phyloP scores from a whole-genome alignment of 257 asterid genomes.

The Forsythia suspensa region DNA sequence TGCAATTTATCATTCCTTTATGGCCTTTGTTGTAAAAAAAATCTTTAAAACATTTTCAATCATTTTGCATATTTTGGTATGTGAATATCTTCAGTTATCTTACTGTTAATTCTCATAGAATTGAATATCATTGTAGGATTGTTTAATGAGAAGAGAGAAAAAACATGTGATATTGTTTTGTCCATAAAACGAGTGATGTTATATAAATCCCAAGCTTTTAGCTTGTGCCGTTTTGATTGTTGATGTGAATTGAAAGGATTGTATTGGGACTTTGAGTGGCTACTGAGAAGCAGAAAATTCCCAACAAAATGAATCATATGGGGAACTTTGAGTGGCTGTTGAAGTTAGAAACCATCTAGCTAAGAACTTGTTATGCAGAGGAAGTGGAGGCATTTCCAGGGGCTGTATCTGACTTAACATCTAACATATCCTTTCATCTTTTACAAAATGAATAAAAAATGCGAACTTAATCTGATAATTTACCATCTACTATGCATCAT shows the following conservation, averaged over 20 bases:
- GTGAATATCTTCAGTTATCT: conserved; percentile 6
- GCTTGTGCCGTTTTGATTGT: neutral
- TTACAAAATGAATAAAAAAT: neutral
- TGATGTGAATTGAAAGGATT: neutral
- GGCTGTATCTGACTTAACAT: neutral
- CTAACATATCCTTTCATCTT: neutral
- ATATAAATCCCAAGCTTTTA: neutral
- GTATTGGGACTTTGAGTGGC: neutral
- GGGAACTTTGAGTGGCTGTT: neutral
- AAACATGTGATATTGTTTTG: neutral
- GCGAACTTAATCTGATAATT: conserved; percentile 1
- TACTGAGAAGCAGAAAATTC: conserved; percentile 6
- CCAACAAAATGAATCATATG: neutral
- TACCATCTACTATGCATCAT: neutral
- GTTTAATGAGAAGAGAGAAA: neutral
- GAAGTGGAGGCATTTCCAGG: neutral
- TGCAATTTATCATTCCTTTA: conserved; percentile 16
- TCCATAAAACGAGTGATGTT: neutral
- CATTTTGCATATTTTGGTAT: neutral
- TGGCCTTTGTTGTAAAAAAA: conserved; percentile 5
- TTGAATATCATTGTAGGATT: neutral
- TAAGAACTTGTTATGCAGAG: neutral
- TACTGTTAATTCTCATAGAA: conserved; percentile 5
- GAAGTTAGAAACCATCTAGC: conserved; percentile 4
- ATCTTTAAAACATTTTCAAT: neutral